Evolutionary conservation across 1,284 basidiomycete species (phyloP).

Genomic region (Apiotrichum sp.): DNA sequence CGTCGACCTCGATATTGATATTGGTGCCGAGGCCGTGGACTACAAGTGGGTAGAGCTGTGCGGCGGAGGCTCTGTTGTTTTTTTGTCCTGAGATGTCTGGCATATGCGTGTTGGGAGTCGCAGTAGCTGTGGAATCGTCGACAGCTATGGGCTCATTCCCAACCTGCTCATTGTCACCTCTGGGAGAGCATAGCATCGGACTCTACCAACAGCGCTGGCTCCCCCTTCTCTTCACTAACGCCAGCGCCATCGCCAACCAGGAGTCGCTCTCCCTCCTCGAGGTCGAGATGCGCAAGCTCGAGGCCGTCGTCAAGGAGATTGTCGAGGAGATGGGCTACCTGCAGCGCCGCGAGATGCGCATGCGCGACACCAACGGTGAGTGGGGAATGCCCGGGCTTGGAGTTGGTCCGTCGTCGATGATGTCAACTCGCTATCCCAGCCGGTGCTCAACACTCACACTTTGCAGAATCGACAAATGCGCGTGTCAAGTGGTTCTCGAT

Average conservation of each 20-base stretch:
- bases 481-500: constrained; percentile 91
- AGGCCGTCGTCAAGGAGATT: constrained; percentile 89
- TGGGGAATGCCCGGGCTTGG: constrained; percentile 17
- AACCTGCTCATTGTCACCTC: no score
- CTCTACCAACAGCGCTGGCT: no score
- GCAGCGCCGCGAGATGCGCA: constrained; percentile 78
- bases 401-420: no score
- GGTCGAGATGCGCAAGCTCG: constrained; percentile 96
- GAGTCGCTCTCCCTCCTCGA: constrained; percentile 93
- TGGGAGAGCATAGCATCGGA: no score
- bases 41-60: constrained; percentile 66
- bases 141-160: no score
- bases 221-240: not conserved
- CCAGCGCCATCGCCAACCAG: constrained; percentile 94
- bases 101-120: not conserved
- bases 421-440: not conserved
- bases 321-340: constrained; percentile 91
- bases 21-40: constrained; percentile 96
- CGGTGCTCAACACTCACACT: not conserved
- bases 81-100: not conserved
- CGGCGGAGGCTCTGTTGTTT: not conserved
- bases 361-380: constrained; percentile 87
- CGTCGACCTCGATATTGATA: constrained; percentile 92
- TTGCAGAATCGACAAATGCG: constrained; percentile 79
- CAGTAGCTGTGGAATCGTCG: no score